Evolutionary conservation across 768 basidiomycete genomes (phyloP).

Genomic region (Termitomyces sp.): DNA sequence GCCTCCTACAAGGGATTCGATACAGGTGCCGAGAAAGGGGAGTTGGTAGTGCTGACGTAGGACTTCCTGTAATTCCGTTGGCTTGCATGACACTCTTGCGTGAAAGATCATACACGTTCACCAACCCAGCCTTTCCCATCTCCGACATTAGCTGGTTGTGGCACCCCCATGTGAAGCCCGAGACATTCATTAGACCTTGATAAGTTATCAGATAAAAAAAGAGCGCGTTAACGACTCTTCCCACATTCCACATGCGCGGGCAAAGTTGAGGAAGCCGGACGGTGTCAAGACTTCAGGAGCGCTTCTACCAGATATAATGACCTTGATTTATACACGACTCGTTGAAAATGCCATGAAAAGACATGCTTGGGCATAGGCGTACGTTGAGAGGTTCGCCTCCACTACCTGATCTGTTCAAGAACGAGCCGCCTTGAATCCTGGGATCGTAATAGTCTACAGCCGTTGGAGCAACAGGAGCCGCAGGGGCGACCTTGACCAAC

Average conservation of each 20-base stretch:
- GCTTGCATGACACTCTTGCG: neutral
- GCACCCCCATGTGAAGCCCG: slow-evolving; percentile 51
- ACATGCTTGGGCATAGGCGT: slow-evolving; percentile 15
- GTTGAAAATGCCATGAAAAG: neutral
- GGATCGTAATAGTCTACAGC: slow-evolving; percentile 20
- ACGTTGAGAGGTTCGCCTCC: slow-evolving; percentile 23
- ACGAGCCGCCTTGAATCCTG: slow-evolving; percentile 15
- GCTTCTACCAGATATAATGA: slow-evolving; percentile 54
- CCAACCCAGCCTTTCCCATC: slow-evolving; percentile 58
- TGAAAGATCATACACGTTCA: slow-evolving; percentile 19
- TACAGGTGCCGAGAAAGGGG: slow-evolving; percentile 62
- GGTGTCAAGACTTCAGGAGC: slow-evolving; percentile 42
- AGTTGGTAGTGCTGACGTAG: slow-evolving; percentile 66
- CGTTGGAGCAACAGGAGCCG: neutral
- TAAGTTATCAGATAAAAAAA: neutral
- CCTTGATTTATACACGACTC: slow-evolving; percentile 21
- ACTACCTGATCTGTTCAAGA: slow-evolving; percentile 20
- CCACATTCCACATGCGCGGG: slow-evolving; percentile 50
- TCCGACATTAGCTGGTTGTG: slow-evolving; percentile 62
- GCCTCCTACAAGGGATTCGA: slow-evolving; percentile 65
- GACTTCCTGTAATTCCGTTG: slow-evolving; percentile 45
- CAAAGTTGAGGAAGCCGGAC: slow-evolving; percentile 44
- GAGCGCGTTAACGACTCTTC: slow-evolving; percentile 11
- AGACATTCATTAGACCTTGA: slow-evolving; percentile 53
- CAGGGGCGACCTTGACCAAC: neutral